Conservation (phyloP, 805 yeast species). For the Yamadazyma philogaea region DNA sequence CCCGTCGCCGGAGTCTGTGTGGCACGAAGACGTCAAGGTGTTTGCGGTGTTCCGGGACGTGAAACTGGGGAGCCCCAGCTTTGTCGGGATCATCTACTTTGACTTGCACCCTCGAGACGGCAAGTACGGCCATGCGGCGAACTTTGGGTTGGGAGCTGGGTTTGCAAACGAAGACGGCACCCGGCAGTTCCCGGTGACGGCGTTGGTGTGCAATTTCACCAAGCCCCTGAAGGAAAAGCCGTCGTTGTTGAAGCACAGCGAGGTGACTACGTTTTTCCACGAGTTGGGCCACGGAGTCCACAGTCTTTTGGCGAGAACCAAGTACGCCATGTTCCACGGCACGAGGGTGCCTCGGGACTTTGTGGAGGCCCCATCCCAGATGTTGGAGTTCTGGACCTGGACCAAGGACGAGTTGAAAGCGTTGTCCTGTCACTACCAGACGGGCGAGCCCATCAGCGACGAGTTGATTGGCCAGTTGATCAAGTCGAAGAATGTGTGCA, state of each 20-base stretch:
- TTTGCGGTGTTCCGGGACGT: conserved; percentile 69
- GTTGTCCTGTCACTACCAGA: conserved; percentile 64
- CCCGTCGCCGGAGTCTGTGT: conserved; percentile 42
- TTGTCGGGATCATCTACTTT: conserved; percentile 75
- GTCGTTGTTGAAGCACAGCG: conserved; percentile 70
- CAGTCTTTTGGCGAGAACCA: conserved; percentile 64
- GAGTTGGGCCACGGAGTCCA: conserved; percentile 91
- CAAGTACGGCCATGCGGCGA: conserved; percentile 87
- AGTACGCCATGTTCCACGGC: conserved; percentile 68
- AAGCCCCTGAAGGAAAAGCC: conserved; percentile 69
- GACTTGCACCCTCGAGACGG: conserved; percentile 85
- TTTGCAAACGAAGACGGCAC: conserved; percentile 46
- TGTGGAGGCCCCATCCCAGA: conserved; percentile 89
- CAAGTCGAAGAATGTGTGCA: conserved; percentile 70
- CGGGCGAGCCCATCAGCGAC: conserved; percentile 56
- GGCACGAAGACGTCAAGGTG: conserved; percentile 80
- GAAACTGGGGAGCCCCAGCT: conserved; percentile 36
- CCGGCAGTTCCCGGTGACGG: conserved; percentile 65
- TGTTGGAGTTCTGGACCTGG: conserved; percentile 91
- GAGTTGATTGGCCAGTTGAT: conserved; percentile 56
- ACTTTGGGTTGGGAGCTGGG: conserved; percentile 65
- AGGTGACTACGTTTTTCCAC: conserved; percentile 82
- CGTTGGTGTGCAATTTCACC: conserved; percentile 81
- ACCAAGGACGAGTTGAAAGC: conserved; percentile 53
- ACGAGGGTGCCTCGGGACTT: conserved; percentile 79